Evolutionary conservation across 2,329 filamentous ascomycete genomes (phyloP).

Genomic region (Alternaria brassicae): DNA sequence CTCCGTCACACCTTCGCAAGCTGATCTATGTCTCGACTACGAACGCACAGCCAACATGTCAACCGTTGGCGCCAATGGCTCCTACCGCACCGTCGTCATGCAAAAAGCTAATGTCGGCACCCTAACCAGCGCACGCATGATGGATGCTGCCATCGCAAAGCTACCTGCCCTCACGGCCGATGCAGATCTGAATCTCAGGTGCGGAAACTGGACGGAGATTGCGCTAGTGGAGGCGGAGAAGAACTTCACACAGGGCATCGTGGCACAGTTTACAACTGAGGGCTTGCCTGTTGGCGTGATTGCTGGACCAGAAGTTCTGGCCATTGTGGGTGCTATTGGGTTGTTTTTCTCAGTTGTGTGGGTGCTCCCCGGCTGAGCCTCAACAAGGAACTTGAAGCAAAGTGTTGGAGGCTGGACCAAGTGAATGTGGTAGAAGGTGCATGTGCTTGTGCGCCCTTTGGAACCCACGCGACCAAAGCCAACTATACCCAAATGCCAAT

Average conservation of each 20-base stretch:
- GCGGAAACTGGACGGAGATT: conserved; percentile 56
- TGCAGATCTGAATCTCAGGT: conserved; percentile 52
- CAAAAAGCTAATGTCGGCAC: conserved; percentile 55
- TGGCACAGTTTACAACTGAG: conserved; percentile 46
- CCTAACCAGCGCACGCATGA: conserved; percentile 47
- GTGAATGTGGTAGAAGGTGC: background rate
- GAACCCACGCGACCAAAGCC: background rate
- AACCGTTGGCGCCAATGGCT: conserved; percentile 55
- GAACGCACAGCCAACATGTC: conserved; percentile 57
- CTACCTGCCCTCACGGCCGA: conserved; percentile 52
- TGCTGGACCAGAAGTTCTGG: conserved; percentile 33
- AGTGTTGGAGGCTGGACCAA: background rate
- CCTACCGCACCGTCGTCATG: conserved; percentile 57
- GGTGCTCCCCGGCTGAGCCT: conserved; percentile 25
- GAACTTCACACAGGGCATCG: conserved; percentile 56
- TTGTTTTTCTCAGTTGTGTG: conserved; percentile 33
- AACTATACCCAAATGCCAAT: conserved; percentile 1
- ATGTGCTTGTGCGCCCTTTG: background rate
- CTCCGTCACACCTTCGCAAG: conserved; percentile 30
- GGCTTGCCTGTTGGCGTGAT: conserved; percentile 41
- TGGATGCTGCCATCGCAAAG: conserved; percentile 53
- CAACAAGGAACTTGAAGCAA: background rate
- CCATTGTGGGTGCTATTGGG: conserved; percentile 22
- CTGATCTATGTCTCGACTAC: conserved; percentile 54
- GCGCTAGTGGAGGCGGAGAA: conserved; percentile 54